phyloP scores from a whole-genome alignment of 2,329 filamentous ascomycete species.

The Chaetoscypha palmicola region DNA sequence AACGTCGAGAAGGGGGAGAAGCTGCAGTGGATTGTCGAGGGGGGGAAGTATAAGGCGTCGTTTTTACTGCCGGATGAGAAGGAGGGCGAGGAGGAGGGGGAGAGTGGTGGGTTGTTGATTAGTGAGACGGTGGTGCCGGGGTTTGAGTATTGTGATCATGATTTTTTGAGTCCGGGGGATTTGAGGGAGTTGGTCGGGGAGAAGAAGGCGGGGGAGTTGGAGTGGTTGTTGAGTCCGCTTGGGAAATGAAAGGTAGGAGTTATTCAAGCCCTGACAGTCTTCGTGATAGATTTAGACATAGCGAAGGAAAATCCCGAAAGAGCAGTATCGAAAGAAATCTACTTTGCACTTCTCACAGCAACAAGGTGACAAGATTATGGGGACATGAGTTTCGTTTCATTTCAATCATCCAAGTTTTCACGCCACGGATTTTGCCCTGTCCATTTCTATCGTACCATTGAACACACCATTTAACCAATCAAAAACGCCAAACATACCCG shows the following conservation, averaged over 20 bases:
- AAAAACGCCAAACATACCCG: background rate
- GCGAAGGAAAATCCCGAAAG: background rate
- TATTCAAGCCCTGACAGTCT: background rate
- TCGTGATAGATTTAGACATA: too few species aligned
- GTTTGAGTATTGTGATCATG: constrained; percentile 60
- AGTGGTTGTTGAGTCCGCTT: constrained; percentile 37
- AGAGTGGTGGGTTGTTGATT: constrained; percentile 56
- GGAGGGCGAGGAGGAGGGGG: constrained; percentile 31
- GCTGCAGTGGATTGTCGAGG: constrained; percentile 63
- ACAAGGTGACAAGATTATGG: too few species aligned
- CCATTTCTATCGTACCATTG: too few species aligned
- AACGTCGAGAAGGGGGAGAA: constrained; percentile 51
- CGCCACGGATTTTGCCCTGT: too few species aligned
- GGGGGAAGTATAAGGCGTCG: constrained; percentile 59
- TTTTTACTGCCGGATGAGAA: constrained; percentile 46
- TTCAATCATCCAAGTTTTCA: too few species aligned
- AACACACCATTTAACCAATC: background rate
- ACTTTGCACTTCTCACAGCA: too few species aligned
- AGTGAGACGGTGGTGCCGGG: constrained; percentile 62
- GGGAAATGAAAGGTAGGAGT: too few species aligned
- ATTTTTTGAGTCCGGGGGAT: constrained; percentile 50
- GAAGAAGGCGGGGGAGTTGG: constrained; percentile 42
- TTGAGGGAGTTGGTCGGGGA: constrained; percentile 46
- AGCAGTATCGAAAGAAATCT: too few species aligned
- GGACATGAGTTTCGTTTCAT: too few species aligned